Percentiles rank a stretch among this genome's conserved stretches.
These are phyloP conservation scores for Fagopyrum esculentum DNA, from an alignment of 148 eudicot genomes.

Conservation along the genomic window DNA sequence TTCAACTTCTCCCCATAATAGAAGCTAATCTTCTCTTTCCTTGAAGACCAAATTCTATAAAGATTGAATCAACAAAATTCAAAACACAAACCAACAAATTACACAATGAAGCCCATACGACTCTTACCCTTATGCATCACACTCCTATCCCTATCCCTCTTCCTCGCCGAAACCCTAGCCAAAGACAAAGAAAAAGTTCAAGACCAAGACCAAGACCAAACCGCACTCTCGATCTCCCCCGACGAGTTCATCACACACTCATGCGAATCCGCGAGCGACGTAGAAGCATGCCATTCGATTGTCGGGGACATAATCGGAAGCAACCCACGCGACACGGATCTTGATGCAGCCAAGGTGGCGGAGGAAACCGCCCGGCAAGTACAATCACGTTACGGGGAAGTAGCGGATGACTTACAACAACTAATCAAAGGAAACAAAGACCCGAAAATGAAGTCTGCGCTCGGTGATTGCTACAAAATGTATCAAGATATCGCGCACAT, in stretches of 20 bases:
- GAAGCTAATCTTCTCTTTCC: not conserved
- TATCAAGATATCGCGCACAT: conserved; percentile 24
- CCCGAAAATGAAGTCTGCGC: conserved; percentile 13
- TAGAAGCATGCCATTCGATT: not conserved
- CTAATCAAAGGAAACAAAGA: not conserved
- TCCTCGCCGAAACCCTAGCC: not conserved
- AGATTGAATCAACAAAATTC: not conserved
- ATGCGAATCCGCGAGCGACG: not conserved
- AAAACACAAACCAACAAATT: not conserved
- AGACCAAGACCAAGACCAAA: not conserved
- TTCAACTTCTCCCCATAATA: conserved; percentile 5
- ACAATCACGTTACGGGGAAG: not conserved
- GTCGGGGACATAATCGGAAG: not conserved
- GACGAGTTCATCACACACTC: not conserved
- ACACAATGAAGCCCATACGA: not conserved
- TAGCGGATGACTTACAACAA: not conserved
- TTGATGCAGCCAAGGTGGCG: not conserved
- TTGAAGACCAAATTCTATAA: not conserved
- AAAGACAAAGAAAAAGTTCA: not conserved
- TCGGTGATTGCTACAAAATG: conserved; percentile 25
- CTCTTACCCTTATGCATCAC: not conserved
- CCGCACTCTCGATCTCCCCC: not conserved
- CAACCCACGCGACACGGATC: not conserved
- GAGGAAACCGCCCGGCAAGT: not conserved
- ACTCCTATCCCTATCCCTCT: not conserved